These are phyloP conservation scores for Harringtonia lauricola DNA, from an alignment of 2,329 filamentous ascomycete species.

Conservation along the genomic window DNA sequence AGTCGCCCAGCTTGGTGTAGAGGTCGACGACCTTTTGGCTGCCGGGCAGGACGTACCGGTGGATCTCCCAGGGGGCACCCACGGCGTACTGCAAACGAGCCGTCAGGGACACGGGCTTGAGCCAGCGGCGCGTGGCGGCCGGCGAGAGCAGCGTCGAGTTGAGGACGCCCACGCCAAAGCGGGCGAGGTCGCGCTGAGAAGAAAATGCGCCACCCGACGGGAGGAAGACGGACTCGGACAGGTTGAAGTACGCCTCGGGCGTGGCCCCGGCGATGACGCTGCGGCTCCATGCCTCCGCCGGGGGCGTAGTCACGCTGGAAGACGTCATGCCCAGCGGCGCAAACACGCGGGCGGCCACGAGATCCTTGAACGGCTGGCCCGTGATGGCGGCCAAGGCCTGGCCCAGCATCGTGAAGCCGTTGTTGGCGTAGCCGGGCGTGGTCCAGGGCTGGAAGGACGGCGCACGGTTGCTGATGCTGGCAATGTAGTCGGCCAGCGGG, in stretches of 20 bases:
- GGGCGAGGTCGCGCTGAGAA: conserved; percentile 24
- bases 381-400: conserved; percentile 32
- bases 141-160: conserved; percentile 27
- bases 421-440: conserved; percentile 37
- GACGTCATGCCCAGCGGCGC: conserved; percentile 27
- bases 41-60: conserved; percentile 23
- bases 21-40: conserved; percentile 29
- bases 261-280: conserved; percentile 1
- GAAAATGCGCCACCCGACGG: conserved; percentile 4
- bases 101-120: conserved; percentile 29
- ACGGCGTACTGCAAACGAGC: conserved; percentile 25
- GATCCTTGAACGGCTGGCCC: conserved; percentile 25
- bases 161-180: conserved; percentile 30
- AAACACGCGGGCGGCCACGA: conserved; percentile 28
- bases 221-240: neutral
- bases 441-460: conserved; percentile 32
- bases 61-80: conserved; percentile 37
- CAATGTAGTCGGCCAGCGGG: neutral
- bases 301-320: neutral
- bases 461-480: conserved; percentile 12
- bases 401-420: conserved; percentile 31
- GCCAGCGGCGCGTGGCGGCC: conserved; percentile 29
- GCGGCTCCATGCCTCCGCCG: neutral
- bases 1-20: conserved; percentile 34
- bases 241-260: conserved; percentile 1